Conservation (phyloP, 2,329 filamentous ascomycete species). For the Fusarium sp. region DNA sequence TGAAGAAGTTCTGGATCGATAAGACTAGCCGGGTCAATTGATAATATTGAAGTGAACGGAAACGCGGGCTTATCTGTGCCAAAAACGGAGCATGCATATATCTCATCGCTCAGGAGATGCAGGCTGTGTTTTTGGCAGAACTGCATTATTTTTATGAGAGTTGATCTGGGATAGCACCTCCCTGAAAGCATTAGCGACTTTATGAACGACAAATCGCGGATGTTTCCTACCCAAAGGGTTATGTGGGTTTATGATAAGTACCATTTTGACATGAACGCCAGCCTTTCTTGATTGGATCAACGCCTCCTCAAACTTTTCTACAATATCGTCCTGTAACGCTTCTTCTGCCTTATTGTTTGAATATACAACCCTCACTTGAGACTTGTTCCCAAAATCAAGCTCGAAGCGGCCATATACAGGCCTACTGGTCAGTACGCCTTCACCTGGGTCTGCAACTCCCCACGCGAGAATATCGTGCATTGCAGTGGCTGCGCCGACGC, state of each 20-base stretch:
- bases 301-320: conserved; percentile 61
- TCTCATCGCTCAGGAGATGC: conserved; percentile 70
- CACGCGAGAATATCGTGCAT: conserved; percentile 58
- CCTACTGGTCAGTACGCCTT: conserved; percentile 56
- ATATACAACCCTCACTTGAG: conserved; percentile 60
- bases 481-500: conserved; percentile 54
- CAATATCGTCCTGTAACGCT: conserved; percentile 59
- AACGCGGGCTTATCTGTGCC: conserved; percentile 50
- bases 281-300: conserved; percentile 51
- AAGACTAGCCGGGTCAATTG: conserved; percentile 58
- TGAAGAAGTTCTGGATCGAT: conserved; percentile 65
- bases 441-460: conserved; percentile 55
- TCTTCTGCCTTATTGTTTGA: conserved; percentile 59
- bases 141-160: conserved; percentile 59
- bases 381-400: conserved; percentile 61
- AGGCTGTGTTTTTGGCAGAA: conserved; percentile 64
- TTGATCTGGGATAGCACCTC: conserved; percentile 59
- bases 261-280: conserved; percentile 58
- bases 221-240: conserved; percentile 62
- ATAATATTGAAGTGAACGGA: conserved; percentile 64
- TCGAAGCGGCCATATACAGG: conserved; percentile 65
- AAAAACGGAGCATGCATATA: conserved; percentile 68
- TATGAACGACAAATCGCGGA: neutral
- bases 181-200: conserved; percentile 45
- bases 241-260: conserved; percentile 67